These are phyloP conservation scores for Phaseolus lunatus DNA, from an alignment of 306 rosid species.

Conservation along the genomic window DNA sequence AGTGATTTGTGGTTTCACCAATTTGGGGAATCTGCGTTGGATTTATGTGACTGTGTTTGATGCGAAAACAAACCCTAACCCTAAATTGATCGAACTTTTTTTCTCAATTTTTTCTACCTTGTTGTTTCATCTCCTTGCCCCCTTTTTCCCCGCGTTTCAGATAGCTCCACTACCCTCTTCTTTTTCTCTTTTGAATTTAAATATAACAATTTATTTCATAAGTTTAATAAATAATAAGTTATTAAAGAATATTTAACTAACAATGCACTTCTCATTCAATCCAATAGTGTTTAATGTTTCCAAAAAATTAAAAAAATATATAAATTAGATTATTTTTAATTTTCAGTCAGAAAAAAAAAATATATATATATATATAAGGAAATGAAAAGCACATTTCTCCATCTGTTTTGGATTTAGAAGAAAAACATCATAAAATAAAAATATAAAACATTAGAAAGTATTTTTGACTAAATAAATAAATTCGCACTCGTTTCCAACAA, in stretches of 20 bases:
- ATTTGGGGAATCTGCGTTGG: slow-evolving; percentile 28
- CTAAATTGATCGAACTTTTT: slow-evolving; percentile 22
- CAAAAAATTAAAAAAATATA: background rate
- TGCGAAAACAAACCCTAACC: slow-evolving; percentile 33
- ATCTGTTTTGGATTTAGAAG: too few species aligned
- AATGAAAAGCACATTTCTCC: too few species aligned
- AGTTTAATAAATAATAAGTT: background rate
- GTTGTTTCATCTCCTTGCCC: background rate
- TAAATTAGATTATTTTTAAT: background rate
- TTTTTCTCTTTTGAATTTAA: slow-evolving; percentile 9
- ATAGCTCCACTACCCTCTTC: slow-evolving; percentile 7
- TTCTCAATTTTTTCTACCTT: slow-evolving; percentile 5
- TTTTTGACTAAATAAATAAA: too few species aligned
- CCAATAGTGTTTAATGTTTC: background rate
- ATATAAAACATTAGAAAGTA: too few species aligned
- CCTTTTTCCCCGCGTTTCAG: slow-evolving; percentile 12
- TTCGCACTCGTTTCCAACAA: too few species aligned
- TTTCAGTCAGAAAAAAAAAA: background rate
- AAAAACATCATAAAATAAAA: too few species aligned
- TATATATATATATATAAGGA: too few species aligned
- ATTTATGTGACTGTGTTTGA: background rate
- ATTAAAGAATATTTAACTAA: too few species aligned
- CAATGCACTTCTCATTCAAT: background rate
- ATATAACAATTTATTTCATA: background rate
- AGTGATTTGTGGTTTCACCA: slow-evolving; percentile 21